Conservation (phyloP, 805 yeast species). For the Grigorovia transvaalensis region DNA sequence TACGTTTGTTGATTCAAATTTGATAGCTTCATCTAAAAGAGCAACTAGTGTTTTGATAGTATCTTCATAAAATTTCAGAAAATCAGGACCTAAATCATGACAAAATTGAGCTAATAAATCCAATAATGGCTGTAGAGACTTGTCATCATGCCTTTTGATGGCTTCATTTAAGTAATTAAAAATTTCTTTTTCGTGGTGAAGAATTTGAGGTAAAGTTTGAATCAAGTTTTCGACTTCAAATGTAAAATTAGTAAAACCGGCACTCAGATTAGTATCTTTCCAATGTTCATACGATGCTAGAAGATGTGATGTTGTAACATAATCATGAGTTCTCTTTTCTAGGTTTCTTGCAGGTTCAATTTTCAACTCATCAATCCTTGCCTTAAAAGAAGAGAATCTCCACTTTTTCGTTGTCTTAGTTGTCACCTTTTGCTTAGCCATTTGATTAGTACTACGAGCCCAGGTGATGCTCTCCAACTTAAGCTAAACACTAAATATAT, state of each 20-base stretch:
- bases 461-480: no score
- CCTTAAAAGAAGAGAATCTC: conserved; percentile 68
- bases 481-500: no score
- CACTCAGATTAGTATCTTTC: conserved; percentile 76
- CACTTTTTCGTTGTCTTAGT: conserved; percentile 49
- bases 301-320: conserved; percentile 70
- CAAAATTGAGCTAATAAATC: conserved; percentile 78
- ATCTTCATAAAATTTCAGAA: conserved; percentile 53
- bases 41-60: conserved; percentile 42
- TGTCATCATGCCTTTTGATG: conserved; percentile 47
- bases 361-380: conserved; percentile 70
- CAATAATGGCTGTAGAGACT: conserved; percentile 68
- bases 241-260: conserved; percentile 53
- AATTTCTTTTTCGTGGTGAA: conserved; percentile 59
- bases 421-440: conserved; percentile 35
- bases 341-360: conserved; percentile 63
- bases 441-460: conserved; percentile 1
- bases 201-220: conserved; percentile 69
- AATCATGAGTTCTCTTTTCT: conserved; percentile 51
- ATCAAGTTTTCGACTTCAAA: conserved; percentile 43
- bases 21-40: conserved; percentile 33
- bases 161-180: conserved; percentile 40
- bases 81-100: conserved; percentile 89
- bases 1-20: conserved; percentile 46
- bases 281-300: conserved; percentile 72